Evolutionary conservation across 352 stramenopile species (phyloP).

Genomic region (Phytophthora sp.): DNA sequence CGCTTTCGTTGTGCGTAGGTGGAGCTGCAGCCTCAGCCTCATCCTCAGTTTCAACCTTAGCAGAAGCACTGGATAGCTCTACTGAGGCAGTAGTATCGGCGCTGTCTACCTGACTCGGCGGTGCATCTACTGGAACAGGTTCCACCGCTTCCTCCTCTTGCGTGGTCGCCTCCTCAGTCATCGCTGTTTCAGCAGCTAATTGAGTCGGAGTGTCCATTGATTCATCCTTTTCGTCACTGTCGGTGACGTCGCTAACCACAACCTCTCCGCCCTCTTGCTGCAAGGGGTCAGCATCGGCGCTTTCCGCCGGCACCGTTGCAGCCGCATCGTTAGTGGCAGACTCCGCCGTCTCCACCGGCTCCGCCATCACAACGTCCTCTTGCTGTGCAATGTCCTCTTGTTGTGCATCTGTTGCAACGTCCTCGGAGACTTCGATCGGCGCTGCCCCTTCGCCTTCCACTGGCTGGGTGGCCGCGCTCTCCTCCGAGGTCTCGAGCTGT

Average conservation of each 20-base stretch:
- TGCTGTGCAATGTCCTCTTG: background rate
- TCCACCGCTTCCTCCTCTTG: no score
- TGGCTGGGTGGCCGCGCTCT: background rate
- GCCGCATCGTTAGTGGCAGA: no score
- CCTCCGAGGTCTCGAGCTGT: slow-evolving; percentile 5
- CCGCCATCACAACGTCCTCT: slow-evolving; percentile 1
- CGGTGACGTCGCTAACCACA: no score
- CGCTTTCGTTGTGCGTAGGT: slow-evolving; percentile 23
- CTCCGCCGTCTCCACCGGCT: background rate
- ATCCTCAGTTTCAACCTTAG: background rate
- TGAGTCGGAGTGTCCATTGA: no score
- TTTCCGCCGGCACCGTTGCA: background rate
- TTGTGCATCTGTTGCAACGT: background rate
- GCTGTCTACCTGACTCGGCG: background rate
- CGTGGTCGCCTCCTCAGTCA: no score
- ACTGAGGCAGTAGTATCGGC: background rate
- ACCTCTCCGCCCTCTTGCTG: background rate
- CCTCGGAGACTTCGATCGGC: background rate
- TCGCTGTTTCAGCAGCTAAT: no score
- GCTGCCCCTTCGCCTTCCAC: background rate
- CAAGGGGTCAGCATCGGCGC: background rate
- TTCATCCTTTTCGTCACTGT: background rate
- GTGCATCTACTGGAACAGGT: background rate
- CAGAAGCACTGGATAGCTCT: background rate
- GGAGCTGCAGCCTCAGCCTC: background rate